phyloP scores from a whole-genome alignment of 352 stramenopile species.

The Pythium volutum region DNA sequence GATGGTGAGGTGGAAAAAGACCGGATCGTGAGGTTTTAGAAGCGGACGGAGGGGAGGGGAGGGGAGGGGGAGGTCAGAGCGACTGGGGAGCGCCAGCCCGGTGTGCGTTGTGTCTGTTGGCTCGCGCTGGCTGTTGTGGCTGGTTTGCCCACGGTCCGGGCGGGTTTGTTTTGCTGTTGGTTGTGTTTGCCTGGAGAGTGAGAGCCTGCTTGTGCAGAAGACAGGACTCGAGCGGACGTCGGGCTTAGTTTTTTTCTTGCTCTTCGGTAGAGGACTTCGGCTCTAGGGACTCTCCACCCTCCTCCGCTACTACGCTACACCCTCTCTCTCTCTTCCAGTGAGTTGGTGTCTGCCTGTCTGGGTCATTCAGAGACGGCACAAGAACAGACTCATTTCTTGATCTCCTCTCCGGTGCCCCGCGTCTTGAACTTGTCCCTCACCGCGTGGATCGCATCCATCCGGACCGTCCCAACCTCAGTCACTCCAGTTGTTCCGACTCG shows the following conservation, averaged over 20 bases:
- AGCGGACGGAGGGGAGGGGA: constrained; percentile 15
- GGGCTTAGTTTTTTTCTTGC: constrained; percentile 32
- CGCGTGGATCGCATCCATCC: constrained; percentile 8
- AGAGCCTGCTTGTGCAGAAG: constrained; percentile 21
- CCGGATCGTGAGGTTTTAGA: constrained; percentile 18
- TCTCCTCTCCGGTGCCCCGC: constrained; percentile 6
- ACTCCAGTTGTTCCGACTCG: constrained; percentile 8
- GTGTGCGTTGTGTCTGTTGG: constrained; percentile 9
- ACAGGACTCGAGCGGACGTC: constrained; percentile 9
- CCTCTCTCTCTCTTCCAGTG: not conserved
- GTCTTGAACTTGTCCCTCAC: constrained; percentile 1
- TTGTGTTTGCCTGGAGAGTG: not conserved
- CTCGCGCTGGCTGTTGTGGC: constrained; percentile 4
- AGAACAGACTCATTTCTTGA: constrained; percentile 10
- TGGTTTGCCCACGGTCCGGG: too few species aligned
- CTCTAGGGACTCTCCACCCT: constrained; percentile 3
- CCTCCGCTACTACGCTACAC: not conserved
- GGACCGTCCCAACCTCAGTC: not conserved
- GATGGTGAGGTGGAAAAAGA: constrained; percentile 22
- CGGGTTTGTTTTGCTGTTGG: constrained; percentile 1
- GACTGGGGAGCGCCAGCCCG: not conserved
- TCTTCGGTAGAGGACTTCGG: constrained; percentile 18
- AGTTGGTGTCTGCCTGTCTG: constrained; percentile 6
- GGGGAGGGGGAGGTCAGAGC: constrained; percentile 6
- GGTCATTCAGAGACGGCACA: constrained; percentile 9